Evolutionary conservation across 2,329 filamentous ascomycete genomes (phyloP).

Genomic region (Dothideomycetidae sp.): DNA sequence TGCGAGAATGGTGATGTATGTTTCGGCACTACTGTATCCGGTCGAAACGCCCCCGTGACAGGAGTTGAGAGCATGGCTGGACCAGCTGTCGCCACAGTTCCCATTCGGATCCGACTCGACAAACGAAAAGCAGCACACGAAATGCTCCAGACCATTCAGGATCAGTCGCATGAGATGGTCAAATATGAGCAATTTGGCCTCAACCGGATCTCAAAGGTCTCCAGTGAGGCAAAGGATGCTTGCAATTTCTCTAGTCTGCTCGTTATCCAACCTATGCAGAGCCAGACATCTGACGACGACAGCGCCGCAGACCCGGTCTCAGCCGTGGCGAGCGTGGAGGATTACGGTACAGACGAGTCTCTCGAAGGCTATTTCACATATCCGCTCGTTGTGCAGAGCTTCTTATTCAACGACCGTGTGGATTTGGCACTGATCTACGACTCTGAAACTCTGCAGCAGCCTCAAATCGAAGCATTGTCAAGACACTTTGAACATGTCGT

Average conservation of each 20-base stretch:
- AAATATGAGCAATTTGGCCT: conserved; percentile 2
- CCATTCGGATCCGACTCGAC: not conserved
- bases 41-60: not conserved
- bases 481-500: not conserved
- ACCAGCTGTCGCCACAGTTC: conserved; percentile 1
- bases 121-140: not conserved
- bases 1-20: conserved; percentile 1
- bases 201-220: not conserved
- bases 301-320: conserved; percentile 39
- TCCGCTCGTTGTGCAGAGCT: not conserved
- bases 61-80: not conserved
- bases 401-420: not conserved
- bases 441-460: not conserved
- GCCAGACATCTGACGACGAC: conserved; percentile 32
- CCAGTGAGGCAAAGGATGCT: not conserved
- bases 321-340: conserved; percentile 9
- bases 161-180: not conserved
- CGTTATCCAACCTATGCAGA: conserved; percentile 1
- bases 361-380: not conserved
- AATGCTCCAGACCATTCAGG: not conserved
- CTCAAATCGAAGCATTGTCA: not conserved
- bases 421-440: not conserved
- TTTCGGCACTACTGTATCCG: conserved; percentile 3
- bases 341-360: not conserved
- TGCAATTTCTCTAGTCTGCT: conserved; percentile 3